These are phyloP conservation scores for Pseudogymnoascus sp. DNA, from an alignment of 2,329 filamentous ascomycete genomes.

Conservation along the genomic window DNA sequence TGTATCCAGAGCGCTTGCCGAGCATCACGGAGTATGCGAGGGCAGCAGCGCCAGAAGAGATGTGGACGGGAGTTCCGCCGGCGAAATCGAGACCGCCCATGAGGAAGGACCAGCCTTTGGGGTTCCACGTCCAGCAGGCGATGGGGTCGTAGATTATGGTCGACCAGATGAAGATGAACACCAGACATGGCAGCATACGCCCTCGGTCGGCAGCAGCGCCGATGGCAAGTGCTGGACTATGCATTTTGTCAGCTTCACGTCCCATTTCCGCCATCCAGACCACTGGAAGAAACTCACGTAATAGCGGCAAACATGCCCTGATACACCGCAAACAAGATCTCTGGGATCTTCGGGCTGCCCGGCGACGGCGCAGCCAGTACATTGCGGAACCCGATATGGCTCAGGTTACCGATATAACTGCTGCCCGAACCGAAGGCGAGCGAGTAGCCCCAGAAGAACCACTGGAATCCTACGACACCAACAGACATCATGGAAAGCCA, in stretches of 20 bases:
- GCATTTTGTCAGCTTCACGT: constrained; percentile 11
- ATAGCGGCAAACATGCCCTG: constrained; percentile 85
- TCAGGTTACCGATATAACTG: constrained; percentile 70
- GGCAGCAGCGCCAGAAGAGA: constrained; percentile 73
- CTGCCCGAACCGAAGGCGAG: constrained; percentile 27
- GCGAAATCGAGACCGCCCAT: constrained; percentile 23
- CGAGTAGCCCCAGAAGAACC: constrained; percentile 53
- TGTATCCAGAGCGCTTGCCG: constrained; percentile 63
- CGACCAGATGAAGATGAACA: constrained; percentile 91
- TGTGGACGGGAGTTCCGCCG: constrained; percentile 65
- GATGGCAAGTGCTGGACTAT: constrained; percentile 68
- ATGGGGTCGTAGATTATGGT: constrained; percentile 89
- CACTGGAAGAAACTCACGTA: constrained; percentile 45
- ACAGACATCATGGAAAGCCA: constrained; percentile 86
- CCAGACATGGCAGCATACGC: constrained; percentile 76
- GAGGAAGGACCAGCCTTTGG: constrained; percentile 59
- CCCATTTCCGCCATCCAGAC: neutral
- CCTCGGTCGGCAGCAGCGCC: constrained; percentile 82
- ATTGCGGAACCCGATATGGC: constrained; percentile 71
- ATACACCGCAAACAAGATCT: constrained; percentile 78
- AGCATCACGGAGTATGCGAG: constrained; percentile 89
- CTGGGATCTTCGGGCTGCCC: constrained; percentile 65
- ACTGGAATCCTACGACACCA: constrained; percentile 79
- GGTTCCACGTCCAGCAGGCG: constrained; percentile 93
- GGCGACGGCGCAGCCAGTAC: constrained; percentile 71